These are phyloP conservation scores for Phaeosphaeria sp. DNA, from an alignment of 2,329 filamentous ascomycete species.

Conservation along the genomic window DNA sequence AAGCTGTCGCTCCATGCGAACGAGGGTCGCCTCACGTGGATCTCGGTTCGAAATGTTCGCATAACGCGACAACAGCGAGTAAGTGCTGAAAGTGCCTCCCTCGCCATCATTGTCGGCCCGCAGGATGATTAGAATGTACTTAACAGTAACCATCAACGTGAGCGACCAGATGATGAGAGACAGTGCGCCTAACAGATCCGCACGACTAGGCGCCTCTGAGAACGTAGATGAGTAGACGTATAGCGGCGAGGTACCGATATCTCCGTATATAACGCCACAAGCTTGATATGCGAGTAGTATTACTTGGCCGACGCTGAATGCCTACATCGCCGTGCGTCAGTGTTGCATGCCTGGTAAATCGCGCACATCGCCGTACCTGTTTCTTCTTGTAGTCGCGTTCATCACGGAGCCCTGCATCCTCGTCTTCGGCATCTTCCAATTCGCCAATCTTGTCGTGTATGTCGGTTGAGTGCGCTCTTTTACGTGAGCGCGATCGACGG, in stretches of 20 bases:
- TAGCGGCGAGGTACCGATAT: slow-evolving; percentile 71
- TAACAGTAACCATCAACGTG: slow-evolving; percentile 72
- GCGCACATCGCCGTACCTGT: slow-evolving; percentile 23
- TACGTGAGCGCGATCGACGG: slow-evolving; percentile 23
- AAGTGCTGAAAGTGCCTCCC: slow-evolving; percentile 72
- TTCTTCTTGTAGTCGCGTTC: slow-evolving; percentile 39
- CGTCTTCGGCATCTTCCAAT: slow-evolving; percentile 34
- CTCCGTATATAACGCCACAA: slow-evolving; percentile 72
- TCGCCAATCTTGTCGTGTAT: slow-evolving; percentile 64
- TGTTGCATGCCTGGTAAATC: background rate
- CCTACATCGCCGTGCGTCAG: slow-evolving; percentile 24
- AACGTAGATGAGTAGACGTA: slow-evolving; percentile 77
- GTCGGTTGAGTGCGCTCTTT: slow-evolving; percentile 59
- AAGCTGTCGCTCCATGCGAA: slow-evolving; percentile 65
- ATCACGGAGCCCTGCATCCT: slow-evolving; percentile 41
- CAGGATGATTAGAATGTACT: slow-evolving; percentile 71
- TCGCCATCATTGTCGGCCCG: slow-evolving; percentile 74
- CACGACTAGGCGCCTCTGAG: slow-evolving; percentile 54
- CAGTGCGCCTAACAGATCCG: slow-evolving; percentile 68
- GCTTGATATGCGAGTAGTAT: slow-evolving; percentile 63
- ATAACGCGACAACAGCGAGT: slow-evolving; percentile 66
- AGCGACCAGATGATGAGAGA: slow-evolving; percentile 74
- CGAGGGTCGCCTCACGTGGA: slow-evolving; percentile 61
- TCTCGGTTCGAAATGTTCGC: slow-evolving; percentile 67
- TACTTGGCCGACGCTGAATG: slow-evolving; percentile 34